Conservation (phyloP, 75 land plant species). For the Picea glauca region DNA sequence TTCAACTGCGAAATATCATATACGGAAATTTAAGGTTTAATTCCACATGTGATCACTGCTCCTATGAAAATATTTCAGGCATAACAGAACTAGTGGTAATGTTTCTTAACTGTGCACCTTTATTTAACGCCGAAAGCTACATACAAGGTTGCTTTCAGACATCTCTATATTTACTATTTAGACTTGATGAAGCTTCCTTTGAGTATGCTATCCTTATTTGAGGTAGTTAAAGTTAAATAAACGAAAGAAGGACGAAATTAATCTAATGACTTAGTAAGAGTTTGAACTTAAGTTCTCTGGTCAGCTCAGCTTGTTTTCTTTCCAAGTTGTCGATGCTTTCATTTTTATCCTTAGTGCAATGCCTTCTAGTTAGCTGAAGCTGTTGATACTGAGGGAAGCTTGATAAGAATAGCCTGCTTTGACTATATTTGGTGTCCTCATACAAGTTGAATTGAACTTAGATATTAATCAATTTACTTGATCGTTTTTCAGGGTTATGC, state of each 20-base stretch:
- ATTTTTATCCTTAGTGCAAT: not conserved
- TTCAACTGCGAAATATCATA: not conserved
- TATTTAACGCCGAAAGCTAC: not conserved
- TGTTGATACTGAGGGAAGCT: not conserved
- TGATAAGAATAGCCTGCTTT: not conserved
- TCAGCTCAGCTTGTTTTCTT: not conserved
- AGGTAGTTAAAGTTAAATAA: not conserved
- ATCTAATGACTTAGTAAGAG: not conserved
- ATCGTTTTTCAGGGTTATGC: constrained; percentile 79
- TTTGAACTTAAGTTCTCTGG: not conserved
- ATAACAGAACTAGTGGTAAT: not conserved
- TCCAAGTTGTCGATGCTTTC: not conserved
- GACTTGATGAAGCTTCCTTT: not conserved
- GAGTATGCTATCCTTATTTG: not conserved
- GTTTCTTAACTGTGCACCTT: not conserved
- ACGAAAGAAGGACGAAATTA: not conserved
- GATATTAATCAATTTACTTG: not conserved
- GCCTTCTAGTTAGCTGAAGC: not conserved
- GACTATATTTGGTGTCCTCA: not conserved
- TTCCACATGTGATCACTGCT: not conserved
- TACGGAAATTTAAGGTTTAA: not conserved
- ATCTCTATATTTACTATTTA: not conserved
- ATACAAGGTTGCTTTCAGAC: not conserved
- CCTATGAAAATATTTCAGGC: not conserved
- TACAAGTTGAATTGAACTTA: not conserved